Base-by-base conservation (phyloP, 139 green algal species). In the Micractinium conductrix region DNA sequence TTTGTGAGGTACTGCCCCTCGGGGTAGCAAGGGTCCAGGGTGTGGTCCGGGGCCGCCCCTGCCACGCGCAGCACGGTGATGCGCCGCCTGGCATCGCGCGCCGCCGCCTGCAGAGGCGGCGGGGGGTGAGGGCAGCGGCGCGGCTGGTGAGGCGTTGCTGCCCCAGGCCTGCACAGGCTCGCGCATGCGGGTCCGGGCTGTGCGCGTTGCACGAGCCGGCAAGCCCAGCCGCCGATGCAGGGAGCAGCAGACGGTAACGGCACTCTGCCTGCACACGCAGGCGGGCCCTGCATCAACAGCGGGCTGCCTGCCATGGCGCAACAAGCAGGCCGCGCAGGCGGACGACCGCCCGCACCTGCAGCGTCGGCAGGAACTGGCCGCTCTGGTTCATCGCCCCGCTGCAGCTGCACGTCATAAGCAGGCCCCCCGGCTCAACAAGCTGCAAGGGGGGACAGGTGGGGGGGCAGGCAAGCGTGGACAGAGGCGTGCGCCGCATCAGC, bases 391-490 rank as follows among this genome's bases (percentile, higher is more conserved):
- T 93, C 14, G 96, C 95, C 0, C 95, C 96, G 28, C 87, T 94
- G 93, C 96, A 99, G 71, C 91, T 96, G 92, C 96, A 99, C 3
- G 95, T 98, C 90, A 99, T 96, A 22, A 99, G 93, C 45, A 99
- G 79, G 2, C 97, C 96, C 0, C 96, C 96, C 4, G 91, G 93
- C 4, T 45, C 43, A 8, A 98, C 85, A 55, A 98, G 86, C 65
- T 65, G 48, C 90, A 97, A 40, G 10, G 37, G 9, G 92, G 2
- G 73, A 21, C 30, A 43, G n/a, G 8, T 35, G 2, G 67, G 35
- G 40, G 24, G 42, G 2, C 28, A 38, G 7, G 22, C 43, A 30
- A 63, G 85, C 80, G 35, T 74, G 70, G 44, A 75, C 9, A 30
- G n/a, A n/a, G n/a, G n/a, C n/a, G n/a, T n/a, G n/a, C n/a, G n/a